Conservation (phyloP, 805 yeast genomes). For the Starmerella floris region DNA sequence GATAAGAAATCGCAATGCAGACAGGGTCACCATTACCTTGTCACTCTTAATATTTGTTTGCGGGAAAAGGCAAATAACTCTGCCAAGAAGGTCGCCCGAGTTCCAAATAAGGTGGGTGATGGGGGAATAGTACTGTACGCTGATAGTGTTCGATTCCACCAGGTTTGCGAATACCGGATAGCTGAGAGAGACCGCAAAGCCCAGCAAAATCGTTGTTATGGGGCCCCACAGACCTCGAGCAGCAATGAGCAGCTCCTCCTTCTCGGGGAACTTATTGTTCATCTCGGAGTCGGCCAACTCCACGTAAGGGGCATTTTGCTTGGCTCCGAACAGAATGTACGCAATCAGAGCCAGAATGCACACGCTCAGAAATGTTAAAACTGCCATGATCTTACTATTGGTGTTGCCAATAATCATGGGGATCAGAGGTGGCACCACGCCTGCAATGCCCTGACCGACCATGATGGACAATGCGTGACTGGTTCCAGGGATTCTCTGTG, state of each 20-base stretch:
- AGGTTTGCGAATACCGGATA: slow-evolving; percentile 86
- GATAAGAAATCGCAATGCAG: slow-evolving; percentile 41
- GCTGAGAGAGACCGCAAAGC: slow-evolving; percentile 58
- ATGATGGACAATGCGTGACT: slow-evolving; percentile 45
- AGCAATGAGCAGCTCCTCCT: slow-evolving; percentile 1
- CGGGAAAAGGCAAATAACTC: slow-evolving; percentile 46
- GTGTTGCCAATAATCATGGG: slow-evolving; percentile 41
- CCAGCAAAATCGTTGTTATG: slow-evolving; percentile 55
- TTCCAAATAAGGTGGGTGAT: slow-evolving; percentile 78
- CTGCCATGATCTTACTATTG: slow-evolving; percentile 39
- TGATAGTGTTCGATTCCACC: slow-evolving; percentile 39
- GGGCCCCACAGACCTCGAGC: slow-evolving; percentile 36
- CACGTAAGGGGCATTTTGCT: slow-evolving; percentile 9
- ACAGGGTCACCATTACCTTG: slow-evolving; percentile 37
- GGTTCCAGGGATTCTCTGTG: slow-evolving; percentile 36
- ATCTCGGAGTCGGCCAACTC: slow-evolving; percentile 12
- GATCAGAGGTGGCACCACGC: slow-evolving; percentile 75
- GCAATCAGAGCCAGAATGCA: slow-evolving; percentile 11
- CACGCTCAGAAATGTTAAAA: slow-evolving; percentile 26
- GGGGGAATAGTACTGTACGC: slow-evolving; percentile 45
- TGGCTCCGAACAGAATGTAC: slow-evolving; percentile 3
- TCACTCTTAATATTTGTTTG: slow-evolving; percentile 35
- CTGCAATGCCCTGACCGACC: slow-evolving; percentile 92
- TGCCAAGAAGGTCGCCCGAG: slow-evolving; percentile 69
- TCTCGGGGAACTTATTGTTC: not conserved